Evolutionary conservation across 176 grass and related monocot genomes (phyloP).

Genomic region (Carex cristatella): DNA sequence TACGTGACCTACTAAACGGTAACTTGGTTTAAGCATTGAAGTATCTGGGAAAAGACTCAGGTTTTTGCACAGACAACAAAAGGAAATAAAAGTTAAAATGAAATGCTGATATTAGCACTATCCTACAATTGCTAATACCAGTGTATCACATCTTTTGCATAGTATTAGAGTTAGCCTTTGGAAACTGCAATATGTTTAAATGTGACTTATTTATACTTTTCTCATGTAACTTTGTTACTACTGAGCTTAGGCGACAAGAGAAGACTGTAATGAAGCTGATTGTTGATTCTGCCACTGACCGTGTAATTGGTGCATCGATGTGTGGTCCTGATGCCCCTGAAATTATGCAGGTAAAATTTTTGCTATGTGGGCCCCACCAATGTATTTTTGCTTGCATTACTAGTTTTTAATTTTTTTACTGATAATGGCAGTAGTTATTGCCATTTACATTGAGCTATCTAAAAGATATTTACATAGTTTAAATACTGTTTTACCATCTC

Average conservation of each 20-base stretch:
- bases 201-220: not conserved
- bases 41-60: not conserved
- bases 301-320: conserved; percentile 81
- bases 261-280: conserved; percentile 76
- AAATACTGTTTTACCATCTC: not conserved
- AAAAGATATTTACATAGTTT: not conserved
- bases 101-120: not conserved
- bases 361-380: not conserved
- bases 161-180: not conserved
- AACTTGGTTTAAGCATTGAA: not conserved
- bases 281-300: conserved; percentile 65
- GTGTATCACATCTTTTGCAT: not conserved
- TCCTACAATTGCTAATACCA: not conserved
- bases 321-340: conserved; percentile 85
- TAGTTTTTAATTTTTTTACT: not conserved
- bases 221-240: not conserved
- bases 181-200: not conserved
- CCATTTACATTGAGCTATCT: not conserved
- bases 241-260: conserved; percentile 49
- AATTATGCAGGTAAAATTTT: conserved; percentile 63
- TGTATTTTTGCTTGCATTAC: not conserved
- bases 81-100: not conserved
- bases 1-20: not conserved
- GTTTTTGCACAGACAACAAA: not conserved
- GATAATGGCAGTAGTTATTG: not conserved